Evolutionary conservation across 495 filamentous ascomycete genomes (phyloP).

Genomic region (Astrothelium subdiscretum): DNA sequence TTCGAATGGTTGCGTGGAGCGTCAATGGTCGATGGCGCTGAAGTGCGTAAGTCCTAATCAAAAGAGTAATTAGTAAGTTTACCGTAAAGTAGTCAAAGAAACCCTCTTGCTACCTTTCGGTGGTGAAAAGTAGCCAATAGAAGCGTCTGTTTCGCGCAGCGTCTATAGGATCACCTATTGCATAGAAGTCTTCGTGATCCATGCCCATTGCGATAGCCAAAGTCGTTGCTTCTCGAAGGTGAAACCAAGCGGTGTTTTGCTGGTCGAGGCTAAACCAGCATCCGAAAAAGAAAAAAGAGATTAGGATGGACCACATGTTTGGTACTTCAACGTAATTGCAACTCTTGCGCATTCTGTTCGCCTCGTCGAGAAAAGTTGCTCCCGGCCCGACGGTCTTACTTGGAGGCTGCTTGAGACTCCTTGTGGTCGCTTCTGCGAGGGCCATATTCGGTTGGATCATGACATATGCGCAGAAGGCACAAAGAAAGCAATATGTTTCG

Average conservation of each 20-base stretch:
- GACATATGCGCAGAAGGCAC: conserved; percentile 70
- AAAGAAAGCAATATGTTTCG: conserved; percentile 68
- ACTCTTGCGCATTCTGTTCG: conserved; percentile 60
- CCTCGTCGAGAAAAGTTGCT: conserved; percentile 62
- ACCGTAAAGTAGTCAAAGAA: background rate
- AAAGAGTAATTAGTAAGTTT: background rate
- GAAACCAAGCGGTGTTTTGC: conserved; percentile 62
- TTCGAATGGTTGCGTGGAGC: conserved; percentile 50
- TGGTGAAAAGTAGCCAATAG: conserved; percentile 62
- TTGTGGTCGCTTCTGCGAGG: conserved; percentile 24
- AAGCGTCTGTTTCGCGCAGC: conserved; percentile 44
- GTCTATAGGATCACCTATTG: conserved; percentile 34
- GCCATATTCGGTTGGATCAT: conserved; percentile 72
- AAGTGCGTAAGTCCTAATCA: conserved; percentile 59
- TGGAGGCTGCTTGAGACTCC: conserved; percentile 27
- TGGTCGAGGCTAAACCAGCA: conserved; percentile 61
- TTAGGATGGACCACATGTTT: conserved; percentile 56
- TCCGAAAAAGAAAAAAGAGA: conserved; percentile 71
- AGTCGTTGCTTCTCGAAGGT: conserved; percentile 60
- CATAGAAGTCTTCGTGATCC: conserved; percentile 51
- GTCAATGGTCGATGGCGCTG: conserved; percentile 64
- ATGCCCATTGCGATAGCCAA: conserved; percentile 41
- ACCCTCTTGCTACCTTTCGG: conserved; percentile 56
- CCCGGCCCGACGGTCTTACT: conserved; percentile 22
- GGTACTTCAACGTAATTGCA: conserved; percentile 60